These are phyloP conservation scores for Parsonsia alboflavescens DNA, from an alignment of 257 asterid species.

Conservation along the genomic window DNA sequence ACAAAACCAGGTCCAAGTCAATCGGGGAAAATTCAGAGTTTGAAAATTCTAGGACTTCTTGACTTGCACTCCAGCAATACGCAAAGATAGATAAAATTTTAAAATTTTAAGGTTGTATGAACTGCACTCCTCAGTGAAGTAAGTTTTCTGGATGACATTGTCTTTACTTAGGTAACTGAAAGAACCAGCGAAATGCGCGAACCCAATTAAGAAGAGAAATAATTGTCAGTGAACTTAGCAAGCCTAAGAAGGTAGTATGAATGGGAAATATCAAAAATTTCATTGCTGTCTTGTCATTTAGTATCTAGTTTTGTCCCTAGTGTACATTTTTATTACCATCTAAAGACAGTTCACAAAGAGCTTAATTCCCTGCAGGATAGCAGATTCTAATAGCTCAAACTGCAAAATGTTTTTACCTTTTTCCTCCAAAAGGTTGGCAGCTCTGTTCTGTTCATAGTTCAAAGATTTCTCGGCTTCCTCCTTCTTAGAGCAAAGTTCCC, in stretches of 20 bases:
- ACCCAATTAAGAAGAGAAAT: neutral
- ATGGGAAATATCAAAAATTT: neutral
- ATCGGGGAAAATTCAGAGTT: neutral
- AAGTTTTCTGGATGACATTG: neutral
- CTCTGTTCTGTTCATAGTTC: slow-evolving; percentile 50
- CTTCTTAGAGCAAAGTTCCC: slow-evolving; percentile 58
- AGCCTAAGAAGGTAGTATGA: neutral
- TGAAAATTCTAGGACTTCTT: neutral
- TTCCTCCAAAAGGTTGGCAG: slow-evolving; percentile 46
- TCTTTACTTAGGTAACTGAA: neutral
- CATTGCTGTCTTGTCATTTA: neutral
- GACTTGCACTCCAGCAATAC: neutral
- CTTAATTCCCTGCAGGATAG: neutral
- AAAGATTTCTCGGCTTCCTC: slow-evolving; percentile 51
- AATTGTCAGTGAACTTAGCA: neutral
- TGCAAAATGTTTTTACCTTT: slow-evolving; percentile 54
- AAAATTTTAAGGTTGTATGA: neutral
- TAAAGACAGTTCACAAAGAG: too few species aligned
- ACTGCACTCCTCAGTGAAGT: neutral
- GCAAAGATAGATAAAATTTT: too few species aligned
- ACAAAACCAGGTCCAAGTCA: neutral
- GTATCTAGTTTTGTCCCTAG: neutral
- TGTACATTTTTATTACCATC: neutral
- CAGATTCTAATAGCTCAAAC: neutral
- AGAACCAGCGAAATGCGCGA: neutral